These are phyloP conservation scores for Ceratobasidium sp. DNA, from an alignment of 1,284 basidiomycete genomes.

Conservation along the genomic window DNA sequence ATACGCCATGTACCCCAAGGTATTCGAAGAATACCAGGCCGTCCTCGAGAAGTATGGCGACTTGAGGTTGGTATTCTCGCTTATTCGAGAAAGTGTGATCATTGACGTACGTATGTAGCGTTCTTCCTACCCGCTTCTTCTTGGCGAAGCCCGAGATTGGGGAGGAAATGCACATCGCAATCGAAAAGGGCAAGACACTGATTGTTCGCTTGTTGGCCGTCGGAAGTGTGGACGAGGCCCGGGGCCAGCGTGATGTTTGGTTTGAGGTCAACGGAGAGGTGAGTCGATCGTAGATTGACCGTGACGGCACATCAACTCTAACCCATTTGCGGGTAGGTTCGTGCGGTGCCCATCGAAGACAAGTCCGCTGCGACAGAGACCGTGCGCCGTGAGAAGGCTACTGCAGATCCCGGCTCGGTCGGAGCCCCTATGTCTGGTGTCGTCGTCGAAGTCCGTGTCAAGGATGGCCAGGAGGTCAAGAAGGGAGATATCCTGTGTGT, in stretches of 20 bases:
- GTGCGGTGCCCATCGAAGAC: constrained; percentile 93
- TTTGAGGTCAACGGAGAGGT: constrained; percentile 98
- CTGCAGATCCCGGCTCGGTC: constrained; percentile 90
- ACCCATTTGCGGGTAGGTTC: constrained; percentile 59
- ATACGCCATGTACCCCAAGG: constrained; percentile 97
- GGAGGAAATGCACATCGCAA: constrained; percentile 96
- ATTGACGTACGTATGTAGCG: constrained; percentile 54
- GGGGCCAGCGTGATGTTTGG: constrained; percentile 95
- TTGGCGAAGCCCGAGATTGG: constrained; percentile 88
- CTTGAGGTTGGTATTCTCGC: constrained; percentile 66
- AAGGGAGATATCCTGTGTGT: constrained; percentile 90
- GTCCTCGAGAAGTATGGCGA: constrained; percentile 97
- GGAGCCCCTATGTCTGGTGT: constrained; percentile 98
- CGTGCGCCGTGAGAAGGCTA: constrained; percentile 91
- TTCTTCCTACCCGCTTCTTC: constrained; percentile 97
- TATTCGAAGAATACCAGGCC: constrained; percentile 96
- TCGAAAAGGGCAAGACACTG: constrained; percentile 96
- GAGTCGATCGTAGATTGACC: constrained; percentile 40
- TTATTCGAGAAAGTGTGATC: constrained; percentile 32
- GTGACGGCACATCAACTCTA: constrained; percentile 12
- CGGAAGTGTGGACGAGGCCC: constrained; percentile 89
- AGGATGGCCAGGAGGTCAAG: constrained; percentile 96
- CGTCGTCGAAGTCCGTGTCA: constrained; percentile 95
- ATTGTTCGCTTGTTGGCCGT: constrained; percentile 96
- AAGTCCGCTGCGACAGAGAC: constrained; percentile 95